Evolutionary conservation across 169 alveolate species (phyloP).

Genomic region (Fabrea salina): DNA sequence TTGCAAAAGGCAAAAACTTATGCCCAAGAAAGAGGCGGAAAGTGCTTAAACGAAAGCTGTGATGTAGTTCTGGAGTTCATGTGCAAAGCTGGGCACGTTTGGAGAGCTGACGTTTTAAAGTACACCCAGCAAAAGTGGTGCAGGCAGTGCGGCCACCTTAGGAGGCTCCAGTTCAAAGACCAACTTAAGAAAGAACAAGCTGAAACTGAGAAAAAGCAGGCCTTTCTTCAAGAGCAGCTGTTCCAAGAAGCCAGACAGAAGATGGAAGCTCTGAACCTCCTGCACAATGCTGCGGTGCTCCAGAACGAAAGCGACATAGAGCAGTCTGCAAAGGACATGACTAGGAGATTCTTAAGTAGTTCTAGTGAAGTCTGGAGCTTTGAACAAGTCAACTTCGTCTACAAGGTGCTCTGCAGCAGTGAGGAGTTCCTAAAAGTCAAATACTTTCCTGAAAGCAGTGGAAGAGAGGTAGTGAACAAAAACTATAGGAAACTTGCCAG

Average conservation of each 20-base stretch:
- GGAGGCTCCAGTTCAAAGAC: neutral
- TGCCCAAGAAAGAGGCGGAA: neutral
- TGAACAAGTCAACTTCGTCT: slow-evolving; percentile 32
- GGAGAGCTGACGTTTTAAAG: slow-evolving; percentile 26
- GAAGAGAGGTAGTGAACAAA: neutral
- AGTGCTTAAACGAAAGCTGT: neutral
- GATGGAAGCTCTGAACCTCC: neutral
- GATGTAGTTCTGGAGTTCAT: slow-evolving; percentile 13
- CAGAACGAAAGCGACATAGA: slow-evolving; percentile 21
- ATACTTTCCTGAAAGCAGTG: neutral
- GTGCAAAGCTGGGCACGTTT: slow-evolving; percentile 31
- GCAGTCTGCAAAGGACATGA: neutral
- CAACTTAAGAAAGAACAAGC: neutral
- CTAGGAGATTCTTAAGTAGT: neutral
- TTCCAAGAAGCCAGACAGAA: slow-evolving; percentile 32
- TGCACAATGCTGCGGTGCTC: neutral
- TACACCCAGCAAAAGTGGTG: slow-evolving; percentile 29
- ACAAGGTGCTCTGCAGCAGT: slow-evolving; percentile 23
- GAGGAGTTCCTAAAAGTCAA: neutral
- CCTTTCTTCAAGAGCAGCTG: slow-evolving; percentile 12
- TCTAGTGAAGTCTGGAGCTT: neutral
- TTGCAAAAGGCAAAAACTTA: slow-evolving; percentile 3
- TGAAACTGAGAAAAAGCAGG: slow-evolving; percentile 12
- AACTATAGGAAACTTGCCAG: slow-evolving; percentile 46
- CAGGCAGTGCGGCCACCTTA: slow-evolving; percentile 6